Evolutionary conservation across 345 rosid species (phyloP).

Genomic region (Gynandropsis gynandra): DNA sequence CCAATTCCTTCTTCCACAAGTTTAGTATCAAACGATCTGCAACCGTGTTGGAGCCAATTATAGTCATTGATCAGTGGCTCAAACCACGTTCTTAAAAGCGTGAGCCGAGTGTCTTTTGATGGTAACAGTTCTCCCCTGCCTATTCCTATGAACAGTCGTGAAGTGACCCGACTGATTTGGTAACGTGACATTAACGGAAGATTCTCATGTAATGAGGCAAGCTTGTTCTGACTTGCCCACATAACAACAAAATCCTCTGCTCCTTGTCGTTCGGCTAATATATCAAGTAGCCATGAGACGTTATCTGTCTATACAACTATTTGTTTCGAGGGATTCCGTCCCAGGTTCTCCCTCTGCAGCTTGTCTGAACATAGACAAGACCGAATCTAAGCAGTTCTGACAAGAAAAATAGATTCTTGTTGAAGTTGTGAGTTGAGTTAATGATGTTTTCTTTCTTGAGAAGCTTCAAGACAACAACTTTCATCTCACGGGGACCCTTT

Average conservation of each 20-base stretch:
- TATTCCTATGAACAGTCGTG: conserved; percentile 72
- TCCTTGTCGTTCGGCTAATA: conserved; percentile 65
- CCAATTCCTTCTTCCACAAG: conserved; percentile 96
- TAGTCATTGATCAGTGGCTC: conserved; percentile 89
- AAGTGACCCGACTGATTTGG: conserved; percentile 80
- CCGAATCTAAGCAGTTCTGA: conserved; percentile 52
- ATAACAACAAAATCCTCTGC: conserved; percentile 71
- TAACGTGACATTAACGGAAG: conserved; percentile 65
- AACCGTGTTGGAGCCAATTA: conserved; percentile 88
- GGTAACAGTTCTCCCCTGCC: conserved; percentile 92
- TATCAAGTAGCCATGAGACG: conserved; percentile 84
- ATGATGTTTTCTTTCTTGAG: conserved; percentile 62
- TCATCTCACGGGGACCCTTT: conserved; percentile 86
- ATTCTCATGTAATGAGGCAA: conserved; percentile 58
- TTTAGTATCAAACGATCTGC: conserved; percentile 79
- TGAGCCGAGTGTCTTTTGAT: conserved; percentile 62
- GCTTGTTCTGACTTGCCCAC: conserved; percentile 79
- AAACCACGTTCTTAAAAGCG: conserved; percentile 73
- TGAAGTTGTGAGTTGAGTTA: conserved; percentile 51
- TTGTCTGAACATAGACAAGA: conserved; percentile 49
- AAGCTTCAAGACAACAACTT: conserved; percentile 78
- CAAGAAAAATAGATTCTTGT: conserved; percentile 59
- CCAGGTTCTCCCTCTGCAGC: conserved; percentile 43
- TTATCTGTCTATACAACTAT: conserved; percentile 81
- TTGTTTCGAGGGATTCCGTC: conserved; percentile 45